Evolutionary conservation across 2,329 filamentous ascomycete species (phyloP).

Genomic region (Epichloe hybrida): DNA sequence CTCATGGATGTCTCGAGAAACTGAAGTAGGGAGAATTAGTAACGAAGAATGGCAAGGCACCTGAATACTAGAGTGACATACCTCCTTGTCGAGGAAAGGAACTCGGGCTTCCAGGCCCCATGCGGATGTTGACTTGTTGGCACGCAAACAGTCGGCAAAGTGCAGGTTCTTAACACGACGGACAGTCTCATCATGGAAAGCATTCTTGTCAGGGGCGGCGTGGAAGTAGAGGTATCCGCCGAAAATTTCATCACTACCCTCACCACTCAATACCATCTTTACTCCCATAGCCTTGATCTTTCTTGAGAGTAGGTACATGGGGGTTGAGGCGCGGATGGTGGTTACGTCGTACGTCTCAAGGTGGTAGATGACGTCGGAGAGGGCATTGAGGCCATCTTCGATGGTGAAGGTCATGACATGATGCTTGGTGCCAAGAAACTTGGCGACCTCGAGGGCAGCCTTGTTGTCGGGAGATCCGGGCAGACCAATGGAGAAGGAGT

Average conservation of each 20-base stretch:
- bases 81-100: constrained; percentile 90
- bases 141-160: constrained; percentile 86
- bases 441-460: constrained; percentile 83
- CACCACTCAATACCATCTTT: constrained; percentile 97
- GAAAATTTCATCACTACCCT: constrained; percentile 96
- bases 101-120: constrained; percentile 98
- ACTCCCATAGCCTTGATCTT: constrained; percentile 99
- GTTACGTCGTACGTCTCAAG: constrained; percentile 97
- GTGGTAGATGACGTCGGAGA: constrained; percentile 96
- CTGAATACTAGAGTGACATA: constrained; percentile 18
- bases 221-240: constrained; percentile 99
- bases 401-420: constrained; percentile 98
- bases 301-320: constrained; percentile 93
- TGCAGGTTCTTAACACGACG: constrained; percentile 94
- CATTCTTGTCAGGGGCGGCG: constrained; percentile 75
- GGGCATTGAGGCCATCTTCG: constrained; percentile 89
- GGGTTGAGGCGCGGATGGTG: constrained; percentile 93
- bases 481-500: constrained; percentile 97
- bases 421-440: constrained; percentile 95
- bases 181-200: constrained; percentile 93
- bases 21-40: constrained; percentile 20
- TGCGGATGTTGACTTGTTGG: constrained; percentile 97
- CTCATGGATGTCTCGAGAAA: constrained; percentile 91
- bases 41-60: not conserved
- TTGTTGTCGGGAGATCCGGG: constrained; percentile 84